Base-by-base conservation (phyloP, 352 stramenopile species). In the Phytophthora nicotianae region DNA sequence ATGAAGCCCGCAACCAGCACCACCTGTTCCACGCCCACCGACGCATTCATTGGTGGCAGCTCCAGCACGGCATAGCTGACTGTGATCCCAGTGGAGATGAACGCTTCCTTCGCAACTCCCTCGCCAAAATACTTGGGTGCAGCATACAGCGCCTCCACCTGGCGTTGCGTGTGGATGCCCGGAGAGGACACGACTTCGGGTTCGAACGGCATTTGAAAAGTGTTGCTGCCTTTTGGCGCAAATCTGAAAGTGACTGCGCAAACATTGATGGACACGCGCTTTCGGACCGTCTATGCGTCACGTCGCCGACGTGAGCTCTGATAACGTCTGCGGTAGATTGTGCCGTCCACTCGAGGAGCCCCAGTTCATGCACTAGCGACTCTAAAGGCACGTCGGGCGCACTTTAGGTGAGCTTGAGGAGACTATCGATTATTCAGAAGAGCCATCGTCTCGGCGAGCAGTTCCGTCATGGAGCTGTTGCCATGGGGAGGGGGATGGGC, bases 1-100 rank as follows among this genome's bases (percentile, higher is more conserved):
- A 75, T 73, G 57, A 86, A 82, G 17, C 77, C 80, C 54, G 82
- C 81, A 63, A 89, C 55, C 24, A 88, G 58, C 41, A 88, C 66
- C 27, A 89, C 48, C 26, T 74, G 67, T 54, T 84, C 77, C 10
- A 77, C 68, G 1, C 58, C 48, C 49, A 72, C 49, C 8, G 55
- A 41, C 9, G 54, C 79, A 37, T 60, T 64, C 65, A 56, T 72
- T n/a, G 38, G 42, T 17, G 26, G 52, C 41, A 20, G 62, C 53
- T 63, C 45, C 29, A 89, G 65, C 27, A 85, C 57, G 6, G 71
- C 68, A 50, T 89, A 88, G 48, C 78, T 79, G 56, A 88, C 57
- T 17, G 66, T 75, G 33, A 88, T 73, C 16, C 75, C 79, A 26
- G 75, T 83, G 1, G 73, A 62, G 4, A 88, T 60, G 9, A 59